These are phyloP conservation scores for Verticillium alfalfae DNA, from an alignment of 2,329 filamentous ascomycete genomes.

Conservation along the genomic window DNA sequence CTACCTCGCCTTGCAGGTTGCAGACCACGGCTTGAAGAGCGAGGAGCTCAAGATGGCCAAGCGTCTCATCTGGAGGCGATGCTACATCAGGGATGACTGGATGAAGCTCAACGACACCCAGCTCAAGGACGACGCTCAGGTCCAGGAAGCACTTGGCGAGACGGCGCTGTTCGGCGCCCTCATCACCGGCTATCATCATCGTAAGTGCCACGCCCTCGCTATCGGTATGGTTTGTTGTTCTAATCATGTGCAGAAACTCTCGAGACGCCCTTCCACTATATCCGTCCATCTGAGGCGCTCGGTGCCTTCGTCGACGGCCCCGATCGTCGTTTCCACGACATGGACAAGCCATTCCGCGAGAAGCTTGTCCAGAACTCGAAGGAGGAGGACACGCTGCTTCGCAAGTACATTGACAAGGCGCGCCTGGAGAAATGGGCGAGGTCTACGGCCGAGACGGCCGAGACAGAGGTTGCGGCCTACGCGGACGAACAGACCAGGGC, in stretches of 20 bases:
- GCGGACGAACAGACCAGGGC: constrained; percentile 19
- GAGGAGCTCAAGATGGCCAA: constrained; percentile 54
- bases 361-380: constrained; percentile 68
- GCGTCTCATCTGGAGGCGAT: constrained; percentile 77
- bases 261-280: constrained; percentile 34
- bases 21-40: constrained; percentile 46
- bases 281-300: constrained; percentile 47
- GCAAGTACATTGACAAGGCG: constrained; percentile 59
- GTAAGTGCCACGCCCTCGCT: constrained; percentile 41
- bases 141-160: constrained; percentile 54
- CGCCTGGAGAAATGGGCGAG: constrained; percentile 64
- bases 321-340: constrained; percentile 52
- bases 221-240: neutral
- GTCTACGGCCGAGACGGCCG: constrained; percentile 30
- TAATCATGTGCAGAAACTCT: constrained; percentile 28
- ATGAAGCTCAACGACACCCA: constrained; percentile 69
- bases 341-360: constrained; percentile 58
- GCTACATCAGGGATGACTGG: constrained; percentile 84
- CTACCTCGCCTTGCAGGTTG: constrained; percentile 63
- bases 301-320: constrained; percentile 58
- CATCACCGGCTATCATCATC: constrained; percentile 55
- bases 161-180: constrained; percentile 68
- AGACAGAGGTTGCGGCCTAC: constrained; percentile 23
- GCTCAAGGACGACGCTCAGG: constrained; percentile 64
- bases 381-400: constrained; percentile 63